Base-by-base conservation (phyloP, 2,329 filamentous ascomycete genomes). In the Nigrograna mackinnonii region DNA sequence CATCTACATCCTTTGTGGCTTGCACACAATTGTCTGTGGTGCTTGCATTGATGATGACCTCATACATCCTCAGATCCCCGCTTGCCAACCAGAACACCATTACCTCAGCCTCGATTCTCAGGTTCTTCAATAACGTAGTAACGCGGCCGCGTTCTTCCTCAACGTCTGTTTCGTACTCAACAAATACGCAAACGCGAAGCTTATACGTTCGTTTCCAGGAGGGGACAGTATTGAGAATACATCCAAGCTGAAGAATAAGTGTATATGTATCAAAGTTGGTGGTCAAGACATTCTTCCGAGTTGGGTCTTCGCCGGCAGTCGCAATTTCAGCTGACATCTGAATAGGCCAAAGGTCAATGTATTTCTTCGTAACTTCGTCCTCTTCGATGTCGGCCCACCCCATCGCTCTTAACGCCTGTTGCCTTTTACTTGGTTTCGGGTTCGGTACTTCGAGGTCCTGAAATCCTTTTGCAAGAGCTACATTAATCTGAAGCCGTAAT, bases 261-360 rank as follows among this genome's bases (percentile, higher is more conserved):
- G 89, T 82, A 78, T 91, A 95, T 0, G 90, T 95, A 64, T 95
- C 90, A 64, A 95, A 95, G 53, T 95, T 95, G 0, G 88, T 94
- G 0, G 90, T 95, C 41, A 92, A 67, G 5, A 94, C 77, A 55
- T 82, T 83, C 47, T 78, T 72, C 46, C 78, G 79, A 9, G 52
- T 54, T 3, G 56, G 52, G 24, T 62, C 60, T 79, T 50, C 62
- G 4, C 60, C 58, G 12, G 40, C 83, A 1, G 85, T 76, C 1
- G 83, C 80, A 22, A 94, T 80, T 56, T 92, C 88, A 1, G 89
- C 89, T 5, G 89, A 92, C 89, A 95, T 95, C 53, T 95, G 91
- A 39, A 95, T 94, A 0, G 90, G 90, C 90, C 90, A 95, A 4
- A 95, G 72, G 58, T 95, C 90, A 47, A 95, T 89, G 58, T 86